Evolutionary conservation across 306 rosid genomes (phyloP).

Genomic region (Lathyrus sativus): DNA sequence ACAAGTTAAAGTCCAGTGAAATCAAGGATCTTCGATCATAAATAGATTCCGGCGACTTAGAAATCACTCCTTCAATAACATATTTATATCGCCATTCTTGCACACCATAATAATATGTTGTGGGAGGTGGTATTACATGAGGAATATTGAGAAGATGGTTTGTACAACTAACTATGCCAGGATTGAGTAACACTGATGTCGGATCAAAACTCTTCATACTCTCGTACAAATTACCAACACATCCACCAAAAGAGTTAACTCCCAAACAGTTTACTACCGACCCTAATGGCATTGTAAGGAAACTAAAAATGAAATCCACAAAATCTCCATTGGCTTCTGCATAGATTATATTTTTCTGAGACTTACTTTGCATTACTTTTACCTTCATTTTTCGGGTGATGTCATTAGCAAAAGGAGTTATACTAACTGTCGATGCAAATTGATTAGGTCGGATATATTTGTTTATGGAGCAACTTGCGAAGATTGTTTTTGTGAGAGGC

Average conservation of each 20-base stretch:
- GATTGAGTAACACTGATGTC: conserved; percentile 30
- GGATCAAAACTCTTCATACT: conserved; percentile 24
- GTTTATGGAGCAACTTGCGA: conserved; percentile 13
- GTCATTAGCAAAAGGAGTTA: not conserved
- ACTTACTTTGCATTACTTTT: conserved; percentile 30
- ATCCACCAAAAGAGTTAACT: conserved; percentile 20
- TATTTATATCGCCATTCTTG: too few relatives aligned
- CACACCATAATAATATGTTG: conserved; percentile 6
- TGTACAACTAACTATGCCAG: conserved; percentile 29
- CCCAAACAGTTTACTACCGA: conserved; percentile 26
- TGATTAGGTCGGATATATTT: not conserved
- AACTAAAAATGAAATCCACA: conserved; percentile 38
- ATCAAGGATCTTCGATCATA: not conserved
- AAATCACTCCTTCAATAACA: not conserved
- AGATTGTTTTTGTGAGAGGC: conserved; percentile 30
- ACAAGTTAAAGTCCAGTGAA: not conserved
- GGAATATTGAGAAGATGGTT: conserved; percentile 25
- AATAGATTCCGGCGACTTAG: not conserved
- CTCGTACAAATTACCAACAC: conserved; percentile 35
- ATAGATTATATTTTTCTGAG: conserved; percentile 10
- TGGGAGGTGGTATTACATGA: not conserved
- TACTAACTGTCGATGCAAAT: not conserved
- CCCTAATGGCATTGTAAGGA: conserved; percentile 34
- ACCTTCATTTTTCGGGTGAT: conserved; percentile 4
- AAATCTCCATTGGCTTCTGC: conserved; percentile 34